Base-by-base conservation (phyloP, 176 grass and related monocot species). In the Ananas comosus region DNA sequence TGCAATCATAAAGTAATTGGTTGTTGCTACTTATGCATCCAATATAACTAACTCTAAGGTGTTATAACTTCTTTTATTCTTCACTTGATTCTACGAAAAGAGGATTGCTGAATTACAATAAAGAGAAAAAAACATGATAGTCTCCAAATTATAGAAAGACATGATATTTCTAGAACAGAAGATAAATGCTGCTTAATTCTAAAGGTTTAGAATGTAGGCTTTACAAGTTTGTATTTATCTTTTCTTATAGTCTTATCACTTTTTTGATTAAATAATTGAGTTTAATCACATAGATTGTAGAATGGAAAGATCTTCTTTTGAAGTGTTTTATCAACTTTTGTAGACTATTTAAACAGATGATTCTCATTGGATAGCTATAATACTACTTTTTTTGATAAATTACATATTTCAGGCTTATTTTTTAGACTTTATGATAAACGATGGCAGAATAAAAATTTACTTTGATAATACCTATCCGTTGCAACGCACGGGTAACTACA, bases 61-160 rank as follows among this genome's bases (percentile, higher is more conserved):
- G 71, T 10, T 6, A 23, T 65, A 11, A 64, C 64, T 3, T 63
- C 16, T 64, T 76, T 56, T 13, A 56, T 16, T n/a, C 1, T 56
- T 56, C 22, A 23, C 22, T 23, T 23, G 58, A 42, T 27, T 82
- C 72, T 51, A 48, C 58, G 63, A 75, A 59, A 69, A 96, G 88
- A 91, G 83, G 72, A 96, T 96, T 80, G 65, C 63, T 13, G 86
- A 96, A 67, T 42, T 96, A 61, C 82, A 96, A 74, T 91, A 71
- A 84, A 63, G 81, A 23, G 85, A 83, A 64, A 96, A 96, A 71
- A 96, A 87, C 49, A 77, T 85, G 73, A 82, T 96, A 11, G 83
- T 96, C 53, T 87, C 86, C 48, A 89, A 96, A 85, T 27, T 96
- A 66, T 89, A 89, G 79, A 96, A 96, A 72, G 86, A 96, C 50